Evolutionary conservation across 805 yeast species (phyloP).

Genomic region (Ogataea ramenticola): DNA sequence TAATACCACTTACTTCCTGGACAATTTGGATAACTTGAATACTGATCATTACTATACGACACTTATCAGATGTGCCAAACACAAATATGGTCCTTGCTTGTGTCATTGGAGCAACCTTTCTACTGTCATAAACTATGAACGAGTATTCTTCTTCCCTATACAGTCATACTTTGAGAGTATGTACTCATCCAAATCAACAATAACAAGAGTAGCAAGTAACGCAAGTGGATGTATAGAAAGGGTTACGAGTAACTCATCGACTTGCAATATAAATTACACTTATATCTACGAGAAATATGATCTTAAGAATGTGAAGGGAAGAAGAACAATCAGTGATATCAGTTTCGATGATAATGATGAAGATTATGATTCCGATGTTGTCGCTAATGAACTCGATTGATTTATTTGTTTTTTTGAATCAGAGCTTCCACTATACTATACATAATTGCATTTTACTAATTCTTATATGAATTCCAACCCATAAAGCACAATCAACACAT

Average conservation of each 20-base stretch:
- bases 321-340: background rate
- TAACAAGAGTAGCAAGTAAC: background rate
- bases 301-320: background rate
- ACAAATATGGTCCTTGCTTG: background rate
- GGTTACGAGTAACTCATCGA: background rate
- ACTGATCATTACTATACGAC: background rate
- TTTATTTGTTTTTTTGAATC: too few relatives aligned
- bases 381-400: conserved; percentile 1
- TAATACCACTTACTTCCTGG: background rate
- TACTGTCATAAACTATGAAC: too few relatives aligned
- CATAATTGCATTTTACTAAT: too few relatives aligned
- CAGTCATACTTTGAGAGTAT: too few relatives aligned
- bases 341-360: conserved; percentile 9
- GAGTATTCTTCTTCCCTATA: too few relatives aligned
- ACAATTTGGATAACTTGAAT: background rate
- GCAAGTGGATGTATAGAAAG: background rate
- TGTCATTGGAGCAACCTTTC: background rate
- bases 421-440: too few relatives aligned
- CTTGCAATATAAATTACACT: background rate
- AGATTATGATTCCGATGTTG: conserved; percentile 1
- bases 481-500: too few relatives aligned
- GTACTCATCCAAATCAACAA: background rate
- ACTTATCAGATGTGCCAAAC: background rate
- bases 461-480: too few relatives aligned
- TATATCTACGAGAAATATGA: background rate